Evolutionary conservation across 2,329 filamentous ascomycete species (phyloP).

Genomic region (Raffaelea arxii): DNA sequence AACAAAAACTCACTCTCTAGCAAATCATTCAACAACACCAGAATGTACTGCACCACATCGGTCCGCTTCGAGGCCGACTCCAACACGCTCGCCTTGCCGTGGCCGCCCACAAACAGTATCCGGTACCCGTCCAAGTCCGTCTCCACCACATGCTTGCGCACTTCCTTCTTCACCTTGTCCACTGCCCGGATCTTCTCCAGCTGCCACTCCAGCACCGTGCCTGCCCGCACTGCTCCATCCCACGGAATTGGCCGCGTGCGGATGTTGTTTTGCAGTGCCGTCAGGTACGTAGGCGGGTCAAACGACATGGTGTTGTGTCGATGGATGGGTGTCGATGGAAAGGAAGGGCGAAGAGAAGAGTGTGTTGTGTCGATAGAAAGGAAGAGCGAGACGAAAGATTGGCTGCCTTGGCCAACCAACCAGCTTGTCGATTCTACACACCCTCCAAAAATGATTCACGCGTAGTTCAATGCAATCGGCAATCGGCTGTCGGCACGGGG

Average conservation of each 20-base stretch:
- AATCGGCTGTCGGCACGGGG: no score
- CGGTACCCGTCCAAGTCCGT: constrained; percentile 71
- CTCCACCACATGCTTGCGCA: constrained; percentile 74
- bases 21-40: constrained; percentile 80
- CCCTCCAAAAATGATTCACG: no score
- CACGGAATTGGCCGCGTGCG: constrained; percentile 91
- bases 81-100: constrained; percentile 61
- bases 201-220: constrained; percentile 88
- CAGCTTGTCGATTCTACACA: no score
- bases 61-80: constrained; percentile 76
- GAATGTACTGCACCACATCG: constrained; percentile 90
- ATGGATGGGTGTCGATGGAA: not conserved
- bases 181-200: constrained; percentile 93
- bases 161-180: constrained; percentile 91
- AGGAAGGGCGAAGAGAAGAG: no score
- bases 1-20: constrained; percentile 58
- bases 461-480: no score
- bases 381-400: no score
- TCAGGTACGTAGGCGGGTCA: constrained; percentile 78
- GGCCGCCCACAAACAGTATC: constrained; percentile 69
- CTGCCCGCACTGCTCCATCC: constrained; percentile 90
- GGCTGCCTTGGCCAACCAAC: no score
- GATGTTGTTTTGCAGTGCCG: constrained; percentile 91
- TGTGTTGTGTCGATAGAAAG: no score
- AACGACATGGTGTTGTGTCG: constrained; percentile 58